Evolutionary conservation across 1,284 basidiomycete species (phyloP).

Genomic region (Moesziomyces parantarcticus): DNA sequence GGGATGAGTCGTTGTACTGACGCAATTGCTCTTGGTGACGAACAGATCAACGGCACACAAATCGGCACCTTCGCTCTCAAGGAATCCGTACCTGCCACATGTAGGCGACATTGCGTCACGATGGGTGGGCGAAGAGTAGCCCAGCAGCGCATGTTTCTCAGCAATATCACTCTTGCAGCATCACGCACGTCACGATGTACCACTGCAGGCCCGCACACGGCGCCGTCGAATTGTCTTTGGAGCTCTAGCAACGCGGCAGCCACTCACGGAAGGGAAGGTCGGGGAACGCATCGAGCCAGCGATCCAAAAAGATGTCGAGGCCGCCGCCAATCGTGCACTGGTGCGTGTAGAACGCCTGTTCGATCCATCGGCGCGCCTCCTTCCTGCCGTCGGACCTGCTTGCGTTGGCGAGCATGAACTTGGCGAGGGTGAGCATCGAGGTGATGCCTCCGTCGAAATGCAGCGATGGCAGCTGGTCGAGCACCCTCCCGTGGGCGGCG

Average conservation of each 20-base stretch:
- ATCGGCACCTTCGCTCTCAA: slow-evolving; percentile 44
- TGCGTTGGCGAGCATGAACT: slow-evolving; percentile 4
- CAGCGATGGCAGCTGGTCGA: slow-evolving; percentile 50
- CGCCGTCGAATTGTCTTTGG: not conserved
- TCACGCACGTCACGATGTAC: not conserved
- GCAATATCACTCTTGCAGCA: not conserved
- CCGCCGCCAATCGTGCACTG: slow-evolving; percentile 63
- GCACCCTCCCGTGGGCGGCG: slow-evolving; percentile 1
- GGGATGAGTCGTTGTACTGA: not conserved
- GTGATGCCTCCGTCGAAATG: slow-evolving; percentile 59
- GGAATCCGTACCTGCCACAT: slow-evolving; percentile 51
- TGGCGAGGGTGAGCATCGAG: slow-evolving; percentile 50
- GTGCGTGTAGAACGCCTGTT: slow-evolving; percentile 56
- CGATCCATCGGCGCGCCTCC: slow-evolving; percentile 37
- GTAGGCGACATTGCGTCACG: slow-evolving; percentile 50
- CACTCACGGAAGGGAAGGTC: slow-evolving; percentile 36
- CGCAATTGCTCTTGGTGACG: not conserved
- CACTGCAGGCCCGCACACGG: not conserved
- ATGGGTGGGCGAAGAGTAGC: slow-evolving; percentile 53
- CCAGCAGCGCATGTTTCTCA: not conserved
- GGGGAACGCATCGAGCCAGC: slow-evolving; percentile 49
- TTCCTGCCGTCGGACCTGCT: slow-evolving; percentile 3
- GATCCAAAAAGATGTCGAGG: slow-evolving; percentile 52
- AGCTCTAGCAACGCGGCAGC: slow-evolving; percentile 27
- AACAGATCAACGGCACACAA: slow-evolving; percentile 50